Base-by-base conservation (phyloP, 2,329 filamentous ascomycete species). In the Monilinia laxa region DNA sequence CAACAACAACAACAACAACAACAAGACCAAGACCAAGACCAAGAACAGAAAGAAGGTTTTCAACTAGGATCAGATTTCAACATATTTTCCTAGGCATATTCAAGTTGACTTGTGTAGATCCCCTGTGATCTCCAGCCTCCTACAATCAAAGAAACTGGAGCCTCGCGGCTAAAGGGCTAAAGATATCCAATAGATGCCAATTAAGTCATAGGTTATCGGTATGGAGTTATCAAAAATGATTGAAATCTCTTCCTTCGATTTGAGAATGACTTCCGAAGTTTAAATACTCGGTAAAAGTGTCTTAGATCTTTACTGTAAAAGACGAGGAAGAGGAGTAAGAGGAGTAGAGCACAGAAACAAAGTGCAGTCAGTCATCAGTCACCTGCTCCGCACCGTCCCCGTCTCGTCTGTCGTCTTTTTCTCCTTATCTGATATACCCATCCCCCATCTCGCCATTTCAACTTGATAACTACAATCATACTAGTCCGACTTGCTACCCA, bases 61-160 rank as follows among this genome's bases (percentile, higher is more conserved):
- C 16, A 47, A 20, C 18, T 20, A 6, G 18, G 20, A 47, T 35
- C 5, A 35, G 31, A 35, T 35, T 35, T 35, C 31, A 35, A 35
- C 31, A 35, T 35, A 4, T 35, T 35, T 35, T 35, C 31, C 31
- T 35, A 35, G 7, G 31, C 31, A 6, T 9, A 35, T 35, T 35
- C 31, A 35, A n/a, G 47, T 38, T 51, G 28, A 35, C 23, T n/a
- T 5, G n/a, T n/a, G 58, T 51, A 20, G 58, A 60, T 60, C 58
- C 58, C 45, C 58, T 60, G 58, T 45, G 45, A 7, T 51, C 58
- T 60, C 58, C 58, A 60, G 58, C 58, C 58, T 60, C 58, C 45
- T 25, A 52, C 58, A 51, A 42, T 2, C 14, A n/a, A 60, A 40
- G 58, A 60, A 60, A 51, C 31, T 60, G 42, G 57, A 60, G 58